Evolutionary conservation across 768 basidiomycete species (phyloP).

Genomic region (Tylopilus intermedius): DNA sequence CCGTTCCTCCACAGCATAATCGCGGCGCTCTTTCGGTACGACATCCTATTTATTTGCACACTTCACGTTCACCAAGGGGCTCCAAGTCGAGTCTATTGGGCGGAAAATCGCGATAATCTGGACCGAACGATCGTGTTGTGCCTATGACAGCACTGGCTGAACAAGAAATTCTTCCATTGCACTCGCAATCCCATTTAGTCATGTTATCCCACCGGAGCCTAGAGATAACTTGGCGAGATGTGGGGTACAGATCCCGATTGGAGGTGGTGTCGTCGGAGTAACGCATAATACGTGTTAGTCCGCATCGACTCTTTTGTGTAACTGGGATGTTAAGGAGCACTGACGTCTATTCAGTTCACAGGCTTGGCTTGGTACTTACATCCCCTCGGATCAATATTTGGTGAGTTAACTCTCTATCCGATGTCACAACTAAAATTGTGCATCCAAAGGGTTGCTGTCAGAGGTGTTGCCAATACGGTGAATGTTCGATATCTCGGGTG

Average conservation of each 20-base stretch:
- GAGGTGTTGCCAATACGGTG: not conserved
- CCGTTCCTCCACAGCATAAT: slow-evolving; percentile 10
- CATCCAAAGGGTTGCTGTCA: not conserved
- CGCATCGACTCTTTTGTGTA: slow-evolving; percentile 10
- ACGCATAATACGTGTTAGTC: slow-evolving; percentile 2
- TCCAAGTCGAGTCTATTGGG: slow-evolving; percentile 7
- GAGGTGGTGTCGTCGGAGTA: slow-evolving; percentile 4
- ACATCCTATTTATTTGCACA: slow-evolving; percentile 9
- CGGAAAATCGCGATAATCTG: slow-evolving; percentile 11
- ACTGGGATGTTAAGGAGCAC: slow-evolving; percentile 1
- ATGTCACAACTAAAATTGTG: slow-evolving; percentile 24
- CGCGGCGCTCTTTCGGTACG: slow-evolving; percentile 5
- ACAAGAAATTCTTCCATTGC: slow-evolving; percentile 14
- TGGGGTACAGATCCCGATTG: slow-evolving; percentile 19
- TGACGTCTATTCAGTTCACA: slow-evolving; percentile 11
- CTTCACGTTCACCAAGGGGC: slow-evolving; percentile 2
- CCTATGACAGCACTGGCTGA: slow-evolving; percentile 5
- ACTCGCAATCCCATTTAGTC: slow-evolving; percentile 7
- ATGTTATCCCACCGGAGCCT: slow-evolving; percentile 5
- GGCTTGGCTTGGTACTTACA: slow-evolving; percentile 6
- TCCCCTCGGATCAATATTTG: slow-evolving; percentile 4
- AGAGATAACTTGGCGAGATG: slow-evolving; percentile 13
- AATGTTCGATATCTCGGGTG: not conserved
- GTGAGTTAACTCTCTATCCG: slow-evolving; percentile 6
- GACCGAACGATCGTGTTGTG: slow-evolving; percentile 1